Percentiles rank a stretch among this genome's conserved stretches.
Evolutionary conservation across 768 basidiomycete genomes (phyloP).

Genomic region (Podaxis sp.): DNA sequence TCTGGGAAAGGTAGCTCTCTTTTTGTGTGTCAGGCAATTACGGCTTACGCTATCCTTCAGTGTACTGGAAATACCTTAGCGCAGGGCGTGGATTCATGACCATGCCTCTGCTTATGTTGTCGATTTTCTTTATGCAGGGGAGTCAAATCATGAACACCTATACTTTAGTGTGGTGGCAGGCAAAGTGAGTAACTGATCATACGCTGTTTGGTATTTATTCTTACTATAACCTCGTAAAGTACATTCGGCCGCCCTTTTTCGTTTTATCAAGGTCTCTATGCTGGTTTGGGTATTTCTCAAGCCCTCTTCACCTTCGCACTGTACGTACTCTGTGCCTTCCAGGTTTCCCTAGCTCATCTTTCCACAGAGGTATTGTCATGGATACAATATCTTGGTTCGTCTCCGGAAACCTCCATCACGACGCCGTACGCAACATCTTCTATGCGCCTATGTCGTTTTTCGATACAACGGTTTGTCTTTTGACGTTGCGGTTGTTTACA

Average conservation of each 20-base stretch:
- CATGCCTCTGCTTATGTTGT: constrained; percentile 48
- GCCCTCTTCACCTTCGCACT: constrained; percentile 54
- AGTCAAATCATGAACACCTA: constrained; percentile 64
- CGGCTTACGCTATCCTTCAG: constrained; percentile 28
- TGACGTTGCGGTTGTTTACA: neutral
- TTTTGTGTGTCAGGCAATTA: neutral
- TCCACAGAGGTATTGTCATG: constrained; percentile 47
- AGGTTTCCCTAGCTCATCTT: neutral
- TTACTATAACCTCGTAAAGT: constrained; percentile 24
- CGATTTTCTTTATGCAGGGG: constrained; percentile 58
- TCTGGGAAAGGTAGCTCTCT: constrained; percentile 41
- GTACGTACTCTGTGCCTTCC: constrained; percentile 31
- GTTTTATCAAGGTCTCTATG: constrained; percentile 68
- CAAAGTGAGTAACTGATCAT: constrained; percentile 38
- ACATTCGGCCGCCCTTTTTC: constrained; percentile 48
- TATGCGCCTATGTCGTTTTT: constrained; percentile 79
- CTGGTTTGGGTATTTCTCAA: constrained; percentile 58
- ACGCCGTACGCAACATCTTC: constrained; percentile 56
- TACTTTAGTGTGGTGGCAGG: constrained; percentile 73
- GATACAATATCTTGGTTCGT: constrained; percentile 60
- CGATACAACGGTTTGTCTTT: constrained; percentile 55
- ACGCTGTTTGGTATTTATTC: neutral
- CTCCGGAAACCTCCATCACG: constrained; percentile 61
- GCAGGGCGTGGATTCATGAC: constrained; percentile 55
- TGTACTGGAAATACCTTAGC: constrained; percentile 58